Evolutionary conservation across 306 rosid genomes (phyloP), one percentile per base, ranked within the genome.

Genomic region (Coriaria nepalensis): DNA sequence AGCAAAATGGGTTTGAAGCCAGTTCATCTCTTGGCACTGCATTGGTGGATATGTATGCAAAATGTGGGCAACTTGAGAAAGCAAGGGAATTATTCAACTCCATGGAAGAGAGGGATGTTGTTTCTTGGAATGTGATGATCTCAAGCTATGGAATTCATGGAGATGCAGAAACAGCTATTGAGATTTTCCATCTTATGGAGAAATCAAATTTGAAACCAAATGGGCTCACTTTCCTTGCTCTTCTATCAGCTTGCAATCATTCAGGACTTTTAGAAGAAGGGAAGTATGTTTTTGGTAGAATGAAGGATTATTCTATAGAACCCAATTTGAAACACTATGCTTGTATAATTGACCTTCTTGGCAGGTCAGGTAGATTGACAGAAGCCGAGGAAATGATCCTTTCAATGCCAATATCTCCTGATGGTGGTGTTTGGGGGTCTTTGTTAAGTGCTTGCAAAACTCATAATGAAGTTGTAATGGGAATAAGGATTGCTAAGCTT

Each of bases 331-430:
- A 81, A 78, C 96, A 86, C 70, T 78, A 74, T 74, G 75, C 96
- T 50, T 76, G 83, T 61, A 82, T 82, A 86, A 78, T 86, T 42
- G 96, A 82, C 70, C 83, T 82, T 72, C 77, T 81, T 41, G 88
- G 79, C 44, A 74, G 86, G 63, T 72, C 86, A 0, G 83, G 93
- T 49, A 69, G 68, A 57, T 72, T 82, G 53, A 67, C 63, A 72
- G 96, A 74, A 52, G 96, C 93, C 9, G 78, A 82, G 70, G 64
- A 67, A 43, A 46, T 82, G 56, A 83, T 77, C 47, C 66, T 74
- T 39, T 76, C 93, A 45, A 86, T 86, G 93, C 95, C 93, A 10
- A 43, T 82, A 14, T 13, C 72, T 63, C 90, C 90, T 0, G 93
- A 82, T 52, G 79, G 81, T 10, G 78, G 75, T 36, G 75, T 86